Evolutionary conservation across 2,329 filamentous ascomycete genomes (phyloP).

Genomic region (Clonostachys byssicola): DNA sequence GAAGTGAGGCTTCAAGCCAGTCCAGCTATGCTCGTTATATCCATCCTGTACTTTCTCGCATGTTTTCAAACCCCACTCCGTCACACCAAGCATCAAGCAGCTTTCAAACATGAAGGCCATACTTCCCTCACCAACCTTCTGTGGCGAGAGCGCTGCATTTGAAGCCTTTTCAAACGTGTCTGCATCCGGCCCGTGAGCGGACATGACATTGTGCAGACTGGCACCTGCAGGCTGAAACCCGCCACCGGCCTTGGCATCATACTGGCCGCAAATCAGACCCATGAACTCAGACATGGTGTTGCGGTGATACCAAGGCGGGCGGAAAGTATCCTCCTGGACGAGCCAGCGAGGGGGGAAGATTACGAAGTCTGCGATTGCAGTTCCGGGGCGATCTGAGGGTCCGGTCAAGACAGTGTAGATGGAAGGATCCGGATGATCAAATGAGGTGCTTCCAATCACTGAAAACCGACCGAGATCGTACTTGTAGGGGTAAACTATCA

Average conservation of each 20-base stretch:
- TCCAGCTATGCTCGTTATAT: slow-evolving; percentile 77
- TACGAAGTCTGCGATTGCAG: slow-evolving; percentile 67
- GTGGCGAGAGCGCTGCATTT: slow-evolving; percentile 46
- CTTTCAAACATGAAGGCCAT: slow-evolving; percentile 71
- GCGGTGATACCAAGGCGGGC: slow-evolving; percentile 69
- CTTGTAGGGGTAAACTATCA: slow-evolving; percentile 67
- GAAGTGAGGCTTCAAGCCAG: not conserved
- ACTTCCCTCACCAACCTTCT: slow-evolving; percentile 57
- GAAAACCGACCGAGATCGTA: slow-evolving; percentile 78
- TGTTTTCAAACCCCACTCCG: slow-evolving; percentile 61
- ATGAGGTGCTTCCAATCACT: slow-evolving; percentile 67
- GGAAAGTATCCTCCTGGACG: slow-evolving; percentile 66
- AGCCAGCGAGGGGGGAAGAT: slow-evolving; percentile 72
- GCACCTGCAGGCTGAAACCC: slow-evolving; percentile 56
- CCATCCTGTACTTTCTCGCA: slow-evolving; percentile 57
- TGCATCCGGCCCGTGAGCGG: slow-evolving; percentile 59
- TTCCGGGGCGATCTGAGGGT: slow-evolving; percentile 53
- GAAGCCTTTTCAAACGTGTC: slow-evolving; percentile 51
- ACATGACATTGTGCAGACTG: slow-evolving; percentile 67
- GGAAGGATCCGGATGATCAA: slow-evolving; percentile 74
- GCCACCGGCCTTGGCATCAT: slow-evolving; percentile 56
- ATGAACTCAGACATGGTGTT: slow-evolving; percentile 67
- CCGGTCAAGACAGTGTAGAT: slow-evolving; percentile 73
- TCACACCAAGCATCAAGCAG: slow-evolving; percentile 66
- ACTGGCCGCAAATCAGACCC: slow-evolving; percentile 52